phyloP scores from a whole-genome alignment of 306 rosid genomes.

The Casuarina equisetifolia region DNA sequence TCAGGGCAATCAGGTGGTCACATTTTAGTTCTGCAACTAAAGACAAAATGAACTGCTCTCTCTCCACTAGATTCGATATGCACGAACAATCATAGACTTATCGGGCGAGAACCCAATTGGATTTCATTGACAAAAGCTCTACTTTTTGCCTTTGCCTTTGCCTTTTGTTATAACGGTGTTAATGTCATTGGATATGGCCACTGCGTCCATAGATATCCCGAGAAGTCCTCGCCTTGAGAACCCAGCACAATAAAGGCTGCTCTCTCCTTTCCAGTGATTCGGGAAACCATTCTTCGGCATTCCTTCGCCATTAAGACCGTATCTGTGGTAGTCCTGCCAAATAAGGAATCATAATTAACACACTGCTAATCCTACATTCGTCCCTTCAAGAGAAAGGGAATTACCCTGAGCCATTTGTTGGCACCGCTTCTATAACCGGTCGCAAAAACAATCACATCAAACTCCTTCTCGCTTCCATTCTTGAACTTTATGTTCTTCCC shows the following conservation, averaged over 20 bases:
- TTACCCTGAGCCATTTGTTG: constrained; percentile 58
- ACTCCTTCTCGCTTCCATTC: constrained; percentile 30
- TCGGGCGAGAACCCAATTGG: too few species aligned
- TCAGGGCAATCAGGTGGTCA: too few species aligned
- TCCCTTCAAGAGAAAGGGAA: background rate
- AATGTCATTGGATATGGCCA: constrained; percentile 43
- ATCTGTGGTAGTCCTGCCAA: constrained; percentile 40
- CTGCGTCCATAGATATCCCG: constrained; percentile 54
- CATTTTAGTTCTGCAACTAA: too few species aligned
- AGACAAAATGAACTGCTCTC: too few species aligned
- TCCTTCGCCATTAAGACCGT: constrained; percentile 41
- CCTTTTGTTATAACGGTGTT: background rate
- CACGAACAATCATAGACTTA: too few species aligned
- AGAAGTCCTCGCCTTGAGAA: constrained; percentile 48
- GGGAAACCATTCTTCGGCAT: constrained; percentile 48
- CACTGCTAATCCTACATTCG: background rate
- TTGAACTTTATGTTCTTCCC: constrained; percentile 40
- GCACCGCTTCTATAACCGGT: constrained; percentile 63
- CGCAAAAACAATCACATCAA: constrained; percentile 61
- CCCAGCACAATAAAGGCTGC: constrained; percentile 56
- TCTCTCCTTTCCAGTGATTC: constrained; percentile 58
- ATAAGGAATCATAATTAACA: too few species aligned
- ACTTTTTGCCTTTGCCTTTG: background rate
- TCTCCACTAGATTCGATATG: too few species aligned
- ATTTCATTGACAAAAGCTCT: background rate